Conservation (phyloP, 768 basidiomycete species). For the Terana coerulea region DNA sequence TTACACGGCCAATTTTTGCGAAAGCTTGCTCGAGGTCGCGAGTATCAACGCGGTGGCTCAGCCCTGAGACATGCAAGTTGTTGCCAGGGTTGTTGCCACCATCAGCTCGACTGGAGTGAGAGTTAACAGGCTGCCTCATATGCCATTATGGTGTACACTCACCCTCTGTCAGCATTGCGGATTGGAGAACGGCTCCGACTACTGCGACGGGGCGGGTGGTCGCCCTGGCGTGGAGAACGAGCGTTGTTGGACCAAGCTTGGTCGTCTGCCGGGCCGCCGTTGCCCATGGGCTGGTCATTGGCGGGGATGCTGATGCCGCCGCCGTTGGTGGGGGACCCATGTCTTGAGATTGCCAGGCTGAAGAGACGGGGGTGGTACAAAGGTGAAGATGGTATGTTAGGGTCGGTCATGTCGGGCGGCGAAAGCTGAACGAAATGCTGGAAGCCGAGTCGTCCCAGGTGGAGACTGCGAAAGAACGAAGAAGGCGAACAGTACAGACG, state of each 20-base stretch:
- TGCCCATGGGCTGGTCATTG: conserved; percentile 40
- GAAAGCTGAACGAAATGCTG: conserved; percentile 19
- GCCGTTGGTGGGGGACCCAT: conserved; percentile 54
- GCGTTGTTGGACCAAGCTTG: conserved; percentile 46
- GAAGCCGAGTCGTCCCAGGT: conserved; percentile 21
- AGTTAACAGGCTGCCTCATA: neutral
- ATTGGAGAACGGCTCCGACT: conserved; percentile 80
- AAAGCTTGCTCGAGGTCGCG: conserved; percentile 88
- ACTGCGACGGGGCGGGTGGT: conserved; percentile 56
- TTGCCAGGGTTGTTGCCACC: conserved; percentile 55
- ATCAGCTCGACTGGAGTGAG: conserved; percentile 19
- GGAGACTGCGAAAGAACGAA: neutral
- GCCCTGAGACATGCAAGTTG: conserved; percentile 61
- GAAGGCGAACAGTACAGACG: neutral
- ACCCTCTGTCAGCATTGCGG: conserved; percentile 52
- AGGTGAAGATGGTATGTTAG: conserved; percentile 36
- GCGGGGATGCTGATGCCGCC: conserved; percentile 70
- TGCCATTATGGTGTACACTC: conserved; percentile 18
- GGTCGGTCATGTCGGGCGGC: conserved; percentile 34
- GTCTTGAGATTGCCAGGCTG: conserved; percentile 86
- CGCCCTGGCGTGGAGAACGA: conserved; percentile 43
- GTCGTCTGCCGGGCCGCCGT: conserved; percentile 46
- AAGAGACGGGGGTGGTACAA: conserved; percentile 35
- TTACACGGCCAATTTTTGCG: conserved; percentile 79
- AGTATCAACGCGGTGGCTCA: conserved; percentile 65